phyloP scores from a whole-genome alignment of 1,139 yeast species.

The Pichia sp. region DNA sequence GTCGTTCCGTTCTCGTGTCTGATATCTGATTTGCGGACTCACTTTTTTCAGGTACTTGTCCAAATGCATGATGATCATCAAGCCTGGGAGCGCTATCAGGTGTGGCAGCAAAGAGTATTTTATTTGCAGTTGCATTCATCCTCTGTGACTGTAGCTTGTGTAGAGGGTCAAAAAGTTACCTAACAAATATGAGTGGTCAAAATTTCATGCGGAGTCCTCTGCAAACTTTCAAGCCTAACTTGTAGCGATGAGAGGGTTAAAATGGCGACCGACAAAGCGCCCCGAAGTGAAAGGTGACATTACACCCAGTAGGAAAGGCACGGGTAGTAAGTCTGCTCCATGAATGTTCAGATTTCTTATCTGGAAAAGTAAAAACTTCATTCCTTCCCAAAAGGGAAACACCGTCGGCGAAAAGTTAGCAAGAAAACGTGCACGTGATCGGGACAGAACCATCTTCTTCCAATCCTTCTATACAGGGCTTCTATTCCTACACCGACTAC shows the following conservation, averaged over 20 bases:
- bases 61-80: background rate
- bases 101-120: background rate
- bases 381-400: slow-evolving; percentile 3
- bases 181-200: background rate
- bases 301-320: background rate
- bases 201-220: background rate
- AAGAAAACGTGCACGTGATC: background rate
- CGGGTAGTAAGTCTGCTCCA: too few species aligned
- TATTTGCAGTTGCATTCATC: background rate
- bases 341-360: background rate
- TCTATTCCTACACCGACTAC: background rate
- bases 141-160: background rate
- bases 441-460: background rate
- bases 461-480: background rate
- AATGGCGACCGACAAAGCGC: background rate
- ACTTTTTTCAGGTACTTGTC: background rate
- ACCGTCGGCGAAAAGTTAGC: slow-evolving; percentile 4
- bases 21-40: background rate
- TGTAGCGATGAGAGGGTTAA: background rate
- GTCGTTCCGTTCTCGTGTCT: background rate
- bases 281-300: background rate
- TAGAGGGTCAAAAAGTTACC: background rate
- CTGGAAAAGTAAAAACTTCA: background rate
- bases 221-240: background rate
- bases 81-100: background rate